Percentiles rank a stretch among this genome's conserved stretches.
Conservation (phyloP, 75 land plant genomes). For the Chamaecyparis obtusa region DNA sequence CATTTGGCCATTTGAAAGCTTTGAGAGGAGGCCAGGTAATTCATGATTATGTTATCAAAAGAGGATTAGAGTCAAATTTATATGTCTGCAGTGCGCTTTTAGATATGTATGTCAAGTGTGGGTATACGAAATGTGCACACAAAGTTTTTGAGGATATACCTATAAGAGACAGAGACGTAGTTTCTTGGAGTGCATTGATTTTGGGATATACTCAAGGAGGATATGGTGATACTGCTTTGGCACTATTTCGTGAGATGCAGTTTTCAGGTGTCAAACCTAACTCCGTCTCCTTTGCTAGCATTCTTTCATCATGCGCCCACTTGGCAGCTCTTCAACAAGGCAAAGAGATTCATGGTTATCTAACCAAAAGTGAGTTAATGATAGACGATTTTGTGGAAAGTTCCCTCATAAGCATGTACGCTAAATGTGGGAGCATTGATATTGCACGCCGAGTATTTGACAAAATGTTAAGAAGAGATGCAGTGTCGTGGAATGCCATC, state of each 20-base stretch:
- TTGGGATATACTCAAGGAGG: constrained; percentile 48
- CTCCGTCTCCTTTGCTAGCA: constrained; percentile 43
- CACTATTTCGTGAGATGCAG: constrained; percentile 46
- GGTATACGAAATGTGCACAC: constrained; percentile 27
- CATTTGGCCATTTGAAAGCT: constrained; percentile 35
- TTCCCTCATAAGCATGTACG: constrained; percentile 17
- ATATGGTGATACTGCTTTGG: constrained; percentile 39
- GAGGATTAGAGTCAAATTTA: constrained; percentile 32
- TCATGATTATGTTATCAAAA: constrained; percentile 40
- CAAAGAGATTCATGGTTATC: not conserved
- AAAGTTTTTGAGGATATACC: constrained; percentile 42
- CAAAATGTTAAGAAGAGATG: constrained; percentile 14
- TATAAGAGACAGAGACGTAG: constrained; percentile 26
- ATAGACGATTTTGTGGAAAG: not conserved
- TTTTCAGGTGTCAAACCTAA: constrained; percentile 38
- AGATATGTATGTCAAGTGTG: constrained; percentile 70
- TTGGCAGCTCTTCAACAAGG: constrained; percentile 1
- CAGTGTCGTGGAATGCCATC: constrained; percentile 19
- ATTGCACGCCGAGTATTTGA: constrained; percentile 16
- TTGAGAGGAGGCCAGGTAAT: constrained; percentile 40
- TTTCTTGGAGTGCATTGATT: constrained; percentile 71
- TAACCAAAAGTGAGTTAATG: not conserved
- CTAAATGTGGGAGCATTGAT: constrained; percentile 13
- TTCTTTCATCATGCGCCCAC: constrained; percentile 40
- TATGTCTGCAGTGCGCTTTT: constrained; percentile 51